Evolutionary conservation across 129 eudicot species (phyloP).

Genomic region (Heracleum sosnowskyi): DNA sequence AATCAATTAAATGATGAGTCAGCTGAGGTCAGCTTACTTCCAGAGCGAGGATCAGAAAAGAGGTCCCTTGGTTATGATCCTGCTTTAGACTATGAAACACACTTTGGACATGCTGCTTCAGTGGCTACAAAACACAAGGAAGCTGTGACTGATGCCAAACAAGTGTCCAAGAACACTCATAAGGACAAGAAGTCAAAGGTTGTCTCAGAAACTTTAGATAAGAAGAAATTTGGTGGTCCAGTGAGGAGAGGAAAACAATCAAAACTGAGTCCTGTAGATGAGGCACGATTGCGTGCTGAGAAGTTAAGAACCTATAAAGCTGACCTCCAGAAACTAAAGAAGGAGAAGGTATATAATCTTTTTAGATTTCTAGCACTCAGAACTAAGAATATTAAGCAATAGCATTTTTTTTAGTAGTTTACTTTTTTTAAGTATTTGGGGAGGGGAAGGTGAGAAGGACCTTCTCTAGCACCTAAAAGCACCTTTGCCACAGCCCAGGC

Average conservation of each 20-base stretch:
- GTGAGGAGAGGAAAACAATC: slow-evolving; percentile 53
- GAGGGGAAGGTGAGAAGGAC: background rate
- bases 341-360: slow-evolving; percentile 61
- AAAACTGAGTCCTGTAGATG: slow-evolving; percentile 55
- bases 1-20: slow-evolving; percentile 50
- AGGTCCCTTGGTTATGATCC: slow-evolving; percentile 48
- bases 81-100: slow-evolving; percentile 75
- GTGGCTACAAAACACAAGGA: slow-evolving; percentile 26
- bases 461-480: background rate
- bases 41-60: slow-evolving; percentile 58
- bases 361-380: background rate
- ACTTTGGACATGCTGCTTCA: slow-evolving; percentile 28
- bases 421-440: background rate
- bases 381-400: background rate
- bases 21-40: slow-evolving; percentile 70
- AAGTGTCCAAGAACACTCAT: slow-evolving; percentile 42
- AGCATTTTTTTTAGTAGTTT: background rate
- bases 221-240: slow-evolving; percentile 49
- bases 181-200: slow-evolving; percentile 44
- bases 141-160: slow-evolving; percentile 30
- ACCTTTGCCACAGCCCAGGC: background rate
- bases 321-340: slow-evolving; percentile 88
- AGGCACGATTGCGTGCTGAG: slow-evolving; percentile 85
- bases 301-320: slow-evolving; percentile 76
- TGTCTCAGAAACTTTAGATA: slow-evolving; percentile 28